Base-by-base conservation (phyloP, 2,329 filamentous ascomycete species). In the Diaporthe caulivora region DNA sequence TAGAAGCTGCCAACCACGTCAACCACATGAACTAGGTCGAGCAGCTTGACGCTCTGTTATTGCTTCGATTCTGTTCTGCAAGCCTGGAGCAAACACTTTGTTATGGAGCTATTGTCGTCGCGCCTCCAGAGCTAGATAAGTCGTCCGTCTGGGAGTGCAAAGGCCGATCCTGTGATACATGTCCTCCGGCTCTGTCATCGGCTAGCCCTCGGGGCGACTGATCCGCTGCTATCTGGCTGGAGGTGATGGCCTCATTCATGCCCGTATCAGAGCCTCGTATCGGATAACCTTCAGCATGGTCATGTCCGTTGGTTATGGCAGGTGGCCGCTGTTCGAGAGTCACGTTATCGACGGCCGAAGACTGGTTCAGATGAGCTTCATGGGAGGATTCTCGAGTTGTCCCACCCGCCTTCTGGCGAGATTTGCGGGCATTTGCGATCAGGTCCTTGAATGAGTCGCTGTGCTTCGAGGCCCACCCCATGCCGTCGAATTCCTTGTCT, bases 401-500 rank as follows among this genome's bases (percentile, higher is more conserved):
- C 47, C 74, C 75, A 17, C 77, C 76, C 8, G 70, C 70, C 44
- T 78, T 82, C 26, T 81, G 81, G 54, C 81, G 80, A 2, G 83
- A 81, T 82, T 85, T 86, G 75, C 90, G 89, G 21, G 96, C 97
- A 77, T 89, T 92, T 3, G 92, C 92, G 78, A 98, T 96, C 57
- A 99, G 82, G 55, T 93, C 89, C 75, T 92, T 91, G 81, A 98
- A 99, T 1, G 95, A 92, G 24, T 85, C 85, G 62, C 92, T 91
- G 82, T 98, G 93, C 74, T 87, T 92, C 10, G 86, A 86, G 31
- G 92, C 91, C 92, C 96, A 98, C 0, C 91, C 92, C 1, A 88
- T 87, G 3, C 92, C 92, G 80, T 98, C 94, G 80, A 98, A 98
- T 74, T 97, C 93, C 80, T 98, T 98, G 77, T 93, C 92, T 86